Evolutionary conservation across 176 grass and related monocot genomes (phyloP), one percentile per base, ranked within the genome.

Genomic region (Raddia distichophylla): DNA sequence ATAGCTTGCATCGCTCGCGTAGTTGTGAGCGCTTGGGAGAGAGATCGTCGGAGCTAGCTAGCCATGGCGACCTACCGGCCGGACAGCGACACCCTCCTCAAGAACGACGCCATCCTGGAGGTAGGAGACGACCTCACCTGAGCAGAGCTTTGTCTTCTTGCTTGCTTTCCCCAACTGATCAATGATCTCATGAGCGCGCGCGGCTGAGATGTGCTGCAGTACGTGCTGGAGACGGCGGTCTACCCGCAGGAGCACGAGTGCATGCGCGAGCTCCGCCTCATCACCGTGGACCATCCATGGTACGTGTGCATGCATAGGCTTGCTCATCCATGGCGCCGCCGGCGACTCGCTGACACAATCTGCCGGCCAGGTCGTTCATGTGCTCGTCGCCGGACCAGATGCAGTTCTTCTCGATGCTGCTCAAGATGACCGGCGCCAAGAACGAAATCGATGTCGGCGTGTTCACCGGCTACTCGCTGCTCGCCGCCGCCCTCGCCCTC

Each of bases 391-490:
- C 87, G 32, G 87, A 93, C 64, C 76, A 93, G 80, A 84, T 84
- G 19, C 81, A 90, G 54, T 86, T 93, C 51, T 69, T 93, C 61
- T 80, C 71, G 57, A 19, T 90, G 16, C 74, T 93, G 33, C 19
- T 93, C 62, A 82, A 87, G 87, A 68, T 90, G 81, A 86, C 87
- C 20, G 86, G 75, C 69, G 87, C 91, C 62, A 90, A 64, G 66
- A 93, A 82, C 70, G 71, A 87, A 58, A 74, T 90, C 50, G 87
- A 93, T 76, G 86, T 93, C 51, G 87, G 91, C 74, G 91, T 93
- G 3, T 93, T 83, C 84, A 93, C 87, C 61, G 91, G 87, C 11
- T 93, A 93, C 80, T 90, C 88, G 54, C 82, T 93, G 72, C 85
- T 93, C 69, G 75, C 77, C 77, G 90, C 88, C 17, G 85, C 91